phyloP scores from a whole-genome alignment of 371 early-diverging fungal genomes.

The Rhizopus sp. region DNA sequence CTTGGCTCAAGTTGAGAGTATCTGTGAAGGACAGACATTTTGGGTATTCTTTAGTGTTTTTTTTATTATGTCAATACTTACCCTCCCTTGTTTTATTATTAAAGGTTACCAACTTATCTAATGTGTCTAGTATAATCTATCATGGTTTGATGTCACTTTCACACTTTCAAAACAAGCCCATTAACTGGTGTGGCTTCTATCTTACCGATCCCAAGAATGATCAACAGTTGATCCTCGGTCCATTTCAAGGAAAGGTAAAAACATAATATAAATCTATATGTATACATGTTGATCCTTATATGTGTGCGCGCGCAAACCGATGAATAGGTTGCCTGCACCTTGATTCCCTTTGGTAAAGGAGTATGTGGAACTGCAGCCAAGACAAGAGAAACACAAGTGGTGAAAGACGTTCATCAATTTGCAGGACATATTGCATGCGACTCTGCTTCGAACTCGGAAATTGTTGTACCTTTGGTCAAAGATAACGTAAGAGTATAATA shows the following conservation, averaged over 20 bases:
- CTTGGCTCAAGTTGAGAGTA: conserved; percentile 40
- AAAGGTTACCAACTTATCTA: conserved; percentile 77
- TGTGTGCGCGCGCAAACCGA: too few species aligned
- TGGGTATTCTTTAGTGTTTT: conserved; percentile 35
- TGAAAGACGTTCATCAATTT: conserved; percentile 82
- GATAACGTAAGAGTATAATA: conserved; percentile 40
- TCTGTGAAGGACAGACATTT: conserved; percentile 61
- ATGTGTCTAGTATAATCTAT: conserved; percentile 81
- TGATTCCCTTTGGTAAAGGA: conserved; percentile 80
- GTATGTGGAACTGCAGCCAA: conserved; percentile 88
- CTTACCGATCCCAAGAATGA: conserved; percentile 55
- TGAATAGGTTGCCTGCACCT: conserved; percentile 76
- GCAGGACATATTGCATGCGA: conserved; percentile 95
- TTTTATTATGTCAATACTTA: neutral
- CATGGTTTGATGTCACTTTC: conserved; percentile 62
- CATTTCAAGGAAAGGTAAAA: conserved; percentile 86
- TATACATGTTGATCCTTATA: neutral
- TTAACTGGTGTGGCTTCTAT: conserved; percentile 95
- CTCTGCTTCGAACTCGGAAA: conserved; percentile 80
- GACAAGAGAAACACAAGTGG: conserved; percentile 55
- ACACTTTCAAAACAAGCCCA: conserved; percentile 70
- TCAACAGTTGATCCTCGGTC: conserved; percentile 72
- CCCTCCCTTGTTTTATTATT: neutral
- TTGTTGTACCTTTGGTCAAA: conserved; percentile 83
- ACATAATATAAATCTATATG: conserved; percentile 5